phyloP scores from a whole-genome alignment of 169 alveolate genomes.

The Besnoitia besnoiti region DNA sequence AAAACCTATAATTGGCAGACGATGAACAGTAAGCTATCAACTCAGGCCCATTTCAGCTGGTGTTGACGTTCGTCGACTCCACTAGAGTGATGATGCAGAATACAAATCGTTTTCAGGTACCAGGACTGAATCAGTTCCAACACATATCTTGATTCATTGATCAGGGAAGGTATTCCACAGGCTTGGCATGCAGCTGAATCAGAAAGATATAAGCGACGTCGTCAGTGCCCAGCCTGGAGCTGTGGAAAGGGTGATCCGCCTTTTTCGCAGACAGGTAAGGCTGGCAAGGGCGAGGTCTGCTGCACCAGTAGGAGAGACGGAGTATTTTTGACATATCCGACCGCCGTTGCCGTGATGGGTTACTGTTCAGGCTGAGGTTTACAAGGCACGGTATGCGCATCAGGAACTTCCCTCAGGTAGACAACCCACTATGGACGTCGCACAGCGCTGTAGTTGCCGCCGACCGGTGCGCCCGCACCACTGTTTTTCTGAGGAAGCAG shows the following conservation, averaged over 20 bases:
- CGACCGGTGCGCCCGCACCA: too few relatives aligned
- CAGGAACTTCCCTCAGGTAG: not conserved
- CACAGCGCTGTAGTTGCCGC: too few relatives aligned
- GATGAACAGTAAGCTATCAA: constrained; percentile 55
- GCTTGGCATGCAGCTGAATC: constrained; percentile 81
- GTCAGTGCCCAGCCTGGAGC: constrained; percentile 84
- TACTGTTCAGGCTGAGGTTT: not conserved
- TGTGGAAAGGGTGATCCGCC: constrained; percentile 80
- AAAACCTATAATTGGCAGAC: constrained; percentile 89
- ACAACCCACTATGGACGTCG: too few relatives aligned
- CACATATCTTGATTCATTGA: not conserved
- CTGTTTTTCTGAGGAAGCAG: too few relatives aligned
- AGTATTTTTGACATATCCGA: not conserved
- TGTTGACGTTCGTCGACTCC: too few relatives aligned
- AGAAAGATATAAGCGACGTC: constrained; percentile 80
- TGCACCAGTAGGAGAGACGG: not conserved
- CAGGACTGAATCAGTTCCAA: too few relatives aligned
- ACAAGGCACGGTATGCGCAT: not conserved
- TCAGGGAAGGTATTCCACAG: constrained; percentile 82
- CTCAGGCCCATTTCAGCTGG: too few relatives aligned
- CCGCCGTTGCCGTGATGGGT: not conserved
- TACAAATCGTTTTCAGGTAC: too few relatives aligned
- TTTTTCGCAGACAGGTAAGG: constrained; percentile 73
- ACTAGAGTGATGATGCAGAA: too few relatives aligned
- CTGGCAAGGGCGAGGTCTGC: not conserved